These are phyloP conservation scores for Albifimbria verrucaria DNA, from an alignment of 2,329 filamentous ascomycete genomes.

Conservation along the genomic window DNA sequence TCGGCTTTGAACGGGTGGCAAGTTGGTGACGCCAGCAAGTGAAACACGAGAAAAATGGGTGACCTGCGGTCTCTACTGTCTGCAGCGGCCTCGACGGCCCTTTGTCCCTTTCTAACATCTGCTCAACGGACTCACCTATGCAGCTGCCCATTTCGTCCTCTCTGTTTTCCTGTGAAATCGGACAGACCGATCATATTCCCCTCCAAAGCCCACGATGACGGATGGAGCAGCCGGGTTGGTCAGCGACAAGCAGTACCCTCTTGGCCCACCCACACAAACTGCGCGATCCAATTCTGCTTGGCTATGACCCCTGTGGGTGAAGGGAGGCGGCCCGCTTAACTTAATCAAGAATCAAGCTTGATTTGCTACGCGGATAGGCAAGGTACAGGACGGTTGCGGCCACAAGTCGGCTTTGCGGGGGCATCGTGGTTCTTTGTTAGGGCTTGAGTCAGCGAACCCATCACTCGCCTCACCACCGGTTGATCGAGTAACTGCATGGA, in stretches of 20 bases:
- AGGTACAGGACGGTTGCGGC: neutral
- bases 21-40: neutral
- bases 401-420: neutral
- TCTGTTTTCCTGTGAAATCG: neutral
- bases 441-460: neutral
- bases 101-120: neutral
- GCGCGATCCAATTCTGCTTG: too few relatives aligned
- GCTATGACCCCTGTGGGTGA: too few relatives aligned
- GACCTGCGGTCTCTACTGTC: neutral
- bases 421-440: neutral
- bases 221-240: neutral
- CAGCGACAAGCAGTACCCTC: too few relatives aligned
- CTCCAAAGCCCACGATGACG: neutral
- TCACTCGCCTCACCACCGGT: neutral
- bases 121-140: too few relatives aligned
- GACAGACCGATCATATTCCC: neutral
- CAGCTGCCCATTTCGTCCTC: neutral
- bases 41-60: neutral
- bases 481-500: neutral
- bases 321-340: neutral
- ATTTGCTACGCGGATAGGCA: neutral
- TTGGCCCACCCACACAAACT: too few relatives aligned
- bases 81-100: neutral
- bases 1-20: neutral
- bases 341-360: neutral